These are phyloP conservation scores for Spirogloea muscicola DNA, from an alignment of 139 green algal species.

Conservation along the genomic window DNA sequence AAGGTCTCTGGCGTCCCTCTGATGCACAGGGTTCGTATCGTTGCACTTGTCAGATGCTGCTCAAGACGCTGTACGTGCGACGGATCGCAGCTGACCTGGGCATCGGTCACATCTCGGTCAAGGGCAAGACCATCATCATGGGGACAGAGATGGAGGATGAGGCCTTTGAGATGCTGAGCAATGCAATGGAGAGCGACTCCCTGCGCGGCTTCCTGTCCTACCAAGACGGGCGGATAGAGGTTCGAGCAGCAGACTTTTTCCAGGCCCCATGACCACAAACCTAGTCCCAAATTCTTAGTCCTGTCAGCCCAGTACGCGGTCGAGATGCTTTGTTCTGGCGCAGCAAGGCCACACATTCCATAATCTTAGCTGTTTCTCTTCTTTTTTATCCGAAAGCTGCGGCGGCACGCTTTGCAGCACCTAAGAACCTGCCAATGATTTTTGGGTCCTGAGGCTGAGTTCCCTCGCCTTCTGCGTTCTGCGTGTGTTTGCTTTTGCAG, in stretches of 20 bases:
- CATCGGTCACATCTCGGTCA: conserved; percentile 20
- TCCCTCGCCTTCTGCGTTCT: background rate
- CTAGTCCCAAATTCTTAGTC: background rate
- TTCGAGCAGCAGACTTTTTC: background rate
- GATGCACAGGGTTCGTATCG: too few relatives aligned
- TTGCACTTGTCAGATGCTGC: conserved; percentile 16
- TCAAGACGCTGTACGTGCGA: conserved; percentile 30
- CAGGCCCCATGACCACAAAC: background rate
- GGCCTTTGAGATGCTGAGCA: conserved; percentile 28
- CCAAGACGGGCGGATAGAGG: conserved; percentile 24
- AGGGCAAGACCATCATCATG: conserved; percentile 12
- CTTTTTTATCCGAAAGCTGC: background rate
- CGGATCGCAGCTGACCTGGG: conserved; percentile 32
- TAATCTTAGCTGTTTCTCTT: background rate
- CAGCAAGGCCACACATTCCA: background rate
- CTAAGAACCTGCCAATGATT: too few relatives aligned
- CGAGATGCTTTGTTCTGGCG: background rate
- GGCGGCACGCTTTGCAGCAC: too few relatives aligned
- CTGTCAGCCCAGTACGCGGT: background rate
- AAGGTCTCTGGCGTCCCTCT: too few relatives aligned
- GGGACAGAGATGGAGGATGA: conserved; percentile 18
- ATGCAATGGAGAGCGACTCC: conserved; percentile 12
- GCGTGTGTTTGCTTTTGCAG: background rate
- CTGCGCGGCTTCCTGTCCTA: conserved; percentile 18
- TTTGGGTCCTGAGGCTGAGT: background rate